Evolutionary conservation across 768 basidiomycete genomes (phyloP).

Genomic region (Leccinum uliginosum): DNA sequence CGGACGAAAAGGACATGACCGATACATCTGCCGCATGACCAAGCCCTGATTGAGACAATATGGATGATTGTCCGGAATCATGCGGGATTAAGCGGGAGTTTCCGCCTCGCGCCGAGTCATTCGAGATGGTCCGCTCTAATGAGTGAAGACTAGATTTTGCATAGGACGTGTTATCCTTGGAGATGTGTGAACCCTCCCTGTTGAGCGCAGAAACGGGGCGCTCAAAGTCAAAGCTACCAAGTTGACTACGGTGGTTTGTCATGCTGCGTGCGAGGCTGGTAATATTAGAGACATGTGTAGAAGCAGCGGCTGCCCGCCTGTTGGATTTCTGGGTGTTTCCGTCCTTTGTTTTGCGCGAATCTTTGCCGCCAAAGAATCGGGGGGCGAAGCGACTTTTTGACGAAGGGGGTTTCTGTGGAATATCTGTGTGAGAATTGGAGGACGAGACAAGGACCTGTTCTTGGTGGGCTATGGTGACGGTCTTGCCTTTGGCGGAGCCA

Average conservation of each 20-base stretch:
- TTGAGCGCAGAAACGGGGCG: constrained; percentile 47
- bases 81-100: constrained; percentile 8
- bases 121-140: constrained; percentile 25
- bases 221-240: constrained; percentile 77
- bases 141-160: constrained; percentile 15
- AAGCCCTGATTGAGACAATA: constrained; percentile 28
- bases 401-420: not conserved
- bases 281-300: constrained; percentile 2
- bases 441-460: constrained; percentile 27
- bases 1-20: constrained; percentile 29
- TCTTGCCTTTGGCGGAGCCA: constrained; percentile 8
- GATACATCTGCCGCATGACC: constrained; percentile 35
- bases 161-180: constrained; percentile 4
- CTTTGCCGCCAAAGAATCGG: constrained; percentile 27
- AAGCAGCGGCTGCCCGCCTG: constrained; percentile 14
- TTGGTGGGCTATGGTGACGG: constrained; percentile 15
- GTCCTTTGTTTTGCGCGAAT: constrained; percentile 19
- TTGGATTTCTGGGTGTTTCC: constrained; percentile 23
- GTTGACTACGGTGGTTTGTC: constrained; percentile 46
- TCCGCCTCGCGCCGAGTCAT: constrained; percentile 21
- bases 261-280: constrained; percentile 24
- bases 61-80: constrained; percentile 15
- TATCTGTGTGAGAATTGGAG: constrained; percentile 16
- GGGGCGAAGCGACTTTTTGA: constrained; percentile 29
- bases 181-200: constrained; percentile 20